These are phyloP conservation scores for Pseudocohnilembus persalinus DNA, from an alignment of 169 alveolate genomes.

Conservation along the genomic window DNA sequence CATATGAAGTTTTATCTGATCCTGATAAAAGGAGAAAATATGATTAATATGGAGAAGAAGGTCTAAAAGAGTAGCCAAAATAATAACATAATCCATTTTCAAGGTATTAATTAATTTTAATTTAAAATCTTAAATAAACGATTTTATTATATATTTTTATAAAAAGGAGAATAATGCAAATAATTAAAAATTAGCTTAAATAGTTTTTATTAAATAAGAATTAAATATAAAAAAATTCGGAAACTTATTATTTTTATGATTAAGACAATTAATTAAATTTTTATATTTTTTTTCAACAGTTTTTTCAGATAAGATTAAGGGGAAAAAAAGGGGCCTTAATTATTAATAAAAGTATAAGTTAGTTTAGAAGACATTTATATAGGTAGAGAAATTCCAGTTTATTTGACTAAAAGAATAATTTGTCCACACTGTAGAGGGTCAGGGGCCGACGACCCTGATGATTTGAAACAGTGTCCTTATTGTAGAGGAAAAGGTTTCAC, in stretches of 20 bases:
- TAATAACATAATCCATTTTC: constrained; percentile 57
- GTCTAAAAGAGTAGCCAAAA: constrained; percentile 55
- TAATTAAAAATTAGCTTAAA: background rate
- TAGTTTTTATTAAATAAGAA: background rate
- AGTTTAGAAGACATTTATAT: constrained; percentile 74
- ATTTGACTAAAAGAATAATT: constrained; percentile 55
- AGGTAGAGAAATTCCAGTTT: constrained; percentile 65
- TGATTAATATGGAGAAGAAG: constrained; percentile 78
- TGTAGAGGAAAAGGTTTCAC: constrained; percentile 77
- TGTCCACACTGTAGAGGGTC: constrained; percentile 83
- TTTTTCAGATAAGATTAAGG: constrained; percentile 39
- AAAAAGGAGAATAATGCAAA: background rate
- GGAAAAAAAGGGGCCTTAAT: constrained; percentile 57
- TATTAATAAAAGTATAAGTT: constrained; percentile 53
- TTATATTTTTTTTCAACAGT: constrained; percentile 10
- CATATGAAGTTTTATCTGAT: constrained; percentile 77
- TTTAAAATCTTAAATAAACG: constrained; percentile 37
- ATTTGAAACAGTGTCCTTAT: constrained; percentile 62
- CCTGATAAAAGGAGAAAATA: constrained; percentile 74
- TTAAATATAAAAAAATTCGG: background rate
- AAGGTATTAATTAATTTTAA: too few species aligned
- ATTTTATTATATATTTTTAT: background rate
- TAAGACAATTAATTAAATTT: background rate
- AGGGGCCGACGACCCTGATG: constrained; percentile 81
- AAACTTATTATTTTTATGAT: too few species aligned